Conservation (phyloP, 768 basidiomycete species). For the Calocera viscosa region DNA sequence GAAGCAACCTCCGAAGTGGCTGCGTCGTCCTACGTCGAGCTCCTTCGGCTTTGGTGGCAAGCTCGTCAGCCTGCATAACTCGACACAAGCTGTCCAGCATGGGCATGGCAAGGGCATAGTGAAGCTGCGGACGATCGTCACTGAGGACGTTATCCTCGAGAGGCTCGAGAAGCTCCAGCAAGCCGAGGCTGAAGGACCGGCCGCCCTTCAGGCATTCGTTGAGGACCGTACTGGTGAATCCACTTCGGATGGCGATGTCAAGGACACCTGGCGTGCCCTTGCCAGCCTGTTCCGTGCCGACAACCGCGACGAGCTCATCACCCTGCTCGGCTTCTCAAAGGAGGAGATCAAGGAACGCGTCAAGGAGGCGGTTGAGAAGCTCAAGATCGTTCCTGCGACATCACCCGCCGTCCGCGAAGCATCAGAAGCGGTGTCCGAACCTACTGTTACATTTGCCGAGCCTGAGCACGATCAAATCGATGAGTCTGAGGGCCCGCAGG, state of each 20-base stretch:
- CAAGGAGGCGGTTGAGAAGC: constrained; percentile 63
- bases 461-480: constrained; percentile 41
- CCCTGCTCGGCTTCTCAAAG: constrained; percentile 85
- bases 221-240: constrained; percentile 37
- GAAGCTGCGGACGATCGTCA: constrained; percentile 63
- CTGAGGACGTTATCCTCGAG: constrained; percentile 61
- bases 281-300: constrained; percentile 76
- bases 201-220: constrained; percentile 54
- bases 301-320: constrained; percentile 80
- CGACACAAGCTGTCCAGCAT: constrained; percentile 28
- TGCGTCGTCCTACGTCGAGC: constrained; percentile 64
- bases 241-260: constrained; percentile 28
- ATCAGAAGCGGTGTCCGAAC: constrained; percentile 39
- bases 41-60: constrained; percentile 90
- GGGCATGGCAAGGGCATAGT: constrained; percentile 67
- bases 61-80: constrained; percentile 66
- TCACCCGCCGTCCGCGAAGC: constrained; percentile 18
- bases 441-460: constrained; percentile 75
- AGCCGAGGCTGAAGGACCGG: constrained; percentile 36
- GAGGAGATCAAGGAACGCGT: constrained; percentile 67
- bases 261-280: constrained; percentile 73
- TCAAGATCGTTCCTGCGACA: constrained; percentile 37
- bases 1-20: constrained; percentile 94
- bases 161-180: constrained; percentile 63
- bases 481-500: constrained; percentile 23